Base-by-base conservation (phyloP, 192 early-diverging fungal genomes). In the Funneliformis geosporum region DNA sequence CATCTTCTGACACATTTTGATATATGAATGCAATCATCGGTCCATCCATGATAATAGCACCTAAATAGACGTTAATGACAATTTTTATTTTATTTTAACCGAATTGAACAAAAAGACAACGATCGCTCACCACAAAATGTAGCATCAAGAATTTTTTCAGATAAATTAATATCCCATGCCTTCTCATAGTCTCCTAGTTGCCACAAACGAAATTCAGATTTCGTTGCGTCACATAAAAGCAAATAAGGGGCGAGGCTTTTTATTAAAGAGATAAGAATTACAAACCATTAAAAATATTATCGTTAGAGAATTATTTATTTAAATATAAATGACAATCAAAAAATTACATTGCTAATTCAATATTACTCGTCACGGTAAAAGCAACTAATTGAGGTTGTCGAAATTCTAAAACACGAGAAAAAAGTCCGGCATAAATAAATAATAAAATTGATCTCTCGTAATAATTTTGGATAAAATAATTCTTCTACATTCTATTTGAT, bases 1-100 rank as follows among this genome's bases (percentile, higher is more conserved):
- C 5, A 9, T 39, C 38, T 40, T 69, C 67, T 10, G 67, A 69
- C 4, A 14, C 18, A 43, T 69, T 39, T 43, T 69, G 14, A 69
- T 43, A 69, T n/a, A 69, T 3, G 21, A 69, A 42, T 23, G 67
- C 67, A 11, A 69, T 39, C 28, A 69, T 40, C 5, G 67, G 67
- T 2, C 67, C 67, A n/a, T 69, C 67, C 67, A 69, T 69, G 21
- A 69, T 69, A 42, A 69, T 39, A 69, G 9, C 67, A 69, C 67
- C 67, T 69, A 69, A 8, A 21, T 0, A 16, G 1, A 2, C 0
- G 23, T 69, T 40, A 40, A 40, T 11, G 25, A 16, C 7, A 23
- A 23, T 21, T 16, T 14, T 38, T 43, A 9, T 33, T 33, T 33
- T 33, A 2, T 33, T 33, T 4, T n/a, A 21, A 40, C 21, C 0